Base-by-base conservation (phyloP, 148 eudicot genomes). In the Agrostemma githago region DNA sequence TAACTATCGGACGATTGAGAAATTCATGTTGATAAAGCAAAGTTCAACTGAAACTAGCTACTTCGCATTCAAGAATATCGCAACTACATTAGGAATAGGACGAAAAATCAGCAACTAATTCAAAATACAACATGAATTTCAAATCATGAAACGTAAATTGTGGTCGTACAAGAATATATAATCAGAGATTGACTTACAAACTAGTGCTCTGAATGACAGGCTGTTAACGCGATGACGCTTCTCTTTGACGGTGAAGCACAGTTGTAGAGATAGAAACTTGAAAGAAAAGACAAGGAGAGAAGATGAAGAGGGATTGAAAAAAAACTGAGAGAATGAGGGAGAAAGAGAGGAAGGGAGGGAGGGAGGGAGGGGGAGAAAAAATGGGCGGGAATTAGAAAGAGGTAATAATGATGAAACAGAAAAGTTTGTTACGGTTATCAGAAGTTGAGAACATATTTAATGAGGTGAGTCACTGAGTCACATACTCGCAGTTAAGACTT, bases 311-410 rank as follows among this genome's bases (percentile, higher is more conserved):
- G 62, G 68, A 73, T 67, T 43, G 59, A 72, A 41, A 60, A 21
- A 20, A n/a, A 65, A 17, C 43, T 40, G 57, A 68, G 56, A 40
- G 21, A 9, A 65, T 65, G 51, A 68, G 38, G 21, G 56, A 20
- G 41, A 2, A 9, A 3, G 37, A 17, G 54, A 40, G 41, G 2
- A 4, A 2, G 14, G 19, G 51, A 64, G 51, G n/a, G 66, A 5
- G 44, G 34, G 15, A 34, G 6, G 61, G 16, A 6, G 5, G 41
- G 26, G 59, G 9, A 5, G 15, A 71, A 4, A 42, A 64, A 75
- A 63, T 71, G 38, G 72, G 82, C 82, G 82, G 82, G 82, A 79
- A 71, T 38, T 8, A 5, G 43, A 65, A 48, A 48, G 14, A 48
- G 54, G 54, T 5, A 12, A 12, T 48, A 12, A 12, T 48, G 54